Conservation (phyloP, 306 rosid genomes). For the Cucumis hystrix region DNA sequence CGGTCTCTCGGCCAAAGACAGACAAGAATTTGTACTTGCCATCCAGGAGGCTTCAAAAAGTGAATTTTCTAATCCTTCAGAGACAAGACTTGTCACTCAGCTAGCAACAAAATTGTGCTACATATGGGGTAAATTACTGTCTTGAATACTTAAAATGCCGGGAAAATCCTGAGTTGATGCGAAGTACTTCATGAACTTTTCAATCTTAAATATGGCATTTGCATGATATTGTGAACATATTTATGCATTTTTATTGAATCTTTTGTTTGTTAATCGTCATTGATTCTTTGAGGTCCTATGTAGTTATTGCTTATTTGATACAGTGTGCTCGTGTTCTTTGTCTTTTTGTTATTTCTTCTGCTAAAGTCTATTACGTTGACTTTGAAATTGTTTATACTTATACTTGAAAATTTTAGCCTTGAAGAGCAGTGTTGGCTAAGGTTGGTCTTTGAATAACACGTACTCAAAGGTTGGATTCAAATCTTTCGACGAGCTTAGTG, state of each 20-base stretch:
- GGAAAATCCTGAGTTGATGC: background rate
- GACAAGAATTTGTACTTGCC: slow-evolving; percentile 44
- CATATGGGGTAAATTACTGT: slow-evolving; percentile 35
- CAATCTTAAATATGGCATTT: background rate
- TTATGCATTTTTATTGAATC: background rate
- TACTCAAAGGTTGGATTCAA: background rate
- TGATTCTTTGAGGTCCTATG: background rate
- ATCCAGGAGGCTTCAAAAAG: slow-evolving; percentile 46
- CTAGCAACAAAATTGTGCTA: slow-evolving; percentile 51
- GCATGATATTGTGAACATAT: background rate
- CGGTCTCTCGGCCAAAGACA: slow-evolving; percentile 38
- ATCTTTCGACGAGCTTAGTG: background rate
- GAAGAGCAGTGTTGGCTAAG: background rate
- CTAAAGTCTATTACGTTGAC: background rate
- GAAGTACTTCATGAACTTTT: background rate
- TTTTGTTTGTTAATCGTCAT: background rate
- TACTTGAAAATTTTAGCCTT: background rate
- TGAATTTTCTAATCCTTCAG: slow-evolving; percentile 42
- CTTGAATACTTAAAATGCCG: background rate
- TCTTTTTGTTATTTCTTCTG: background rate
- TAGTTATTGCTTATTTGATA: background rate
- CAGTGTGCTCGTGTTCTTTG: background rate
- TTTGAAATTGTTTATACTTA: background rate
- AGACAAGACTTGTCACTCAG: slow-evolving; percentile 42
- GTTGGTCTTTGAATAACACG: background rate